Percentiles rank a stretch among this genome's conserved stretches.
These are phyloP conservation scores for Daldinia childiae DNA, from an alignment of 495 filamentous ascomycete genomes.

Conservation along the genomic window DNA sequence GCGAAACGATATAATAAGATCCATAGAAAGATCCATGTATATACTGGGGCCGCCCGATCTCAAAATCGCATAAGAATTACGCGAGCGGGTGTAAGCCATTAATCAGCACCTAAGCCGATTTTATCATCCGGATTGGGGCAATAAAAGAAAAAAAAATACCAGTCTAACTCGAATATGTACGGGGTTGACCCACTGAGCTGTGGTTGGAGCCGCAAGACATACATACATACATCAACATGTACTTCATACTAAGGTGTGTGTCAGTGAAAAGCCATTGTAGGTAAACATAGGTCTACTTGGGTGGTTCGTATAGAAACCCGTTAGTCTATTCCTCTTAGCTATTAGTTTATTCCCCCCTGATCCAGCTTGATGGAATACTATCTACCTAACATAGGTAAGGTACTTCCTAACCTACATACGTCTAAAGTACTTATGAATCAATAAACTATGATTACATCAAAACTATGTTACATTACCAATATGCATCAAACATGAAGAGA, in stretches of 20 bases:
- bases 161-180: conserved; percentile 3
- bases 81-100: conserved; percentile 35
- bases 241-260: neutral
- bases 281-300: neutral
- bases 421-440: conserved; percentile 13
- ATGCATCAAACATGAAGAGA: conserved; percentile 21
- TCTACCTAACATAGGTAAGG: neutral
- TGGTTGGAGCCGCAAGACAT: conserved; percentile 1
- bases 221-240: neutral
- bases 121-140: conserved; percentile 21
- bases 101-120: conserved; percentile 28
- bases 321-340: neutral
- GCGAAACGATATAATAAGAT: conserved; percentile 3
- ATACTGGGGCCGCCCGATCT: conserved; percentile 10
- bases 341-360: neutral
- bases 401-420: neutral
- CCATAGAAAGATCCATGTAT: conserved; percentile 15
- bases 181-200: conserved; percentile 5
- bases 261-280: neutral
- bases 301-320: neutral
- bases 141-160: neutral
- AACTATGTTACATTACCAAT: conserved; percentile 17
- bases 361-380: neutral
- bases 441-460: conserved; percentile 8
- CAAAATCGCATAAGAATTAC: conserved; percentile 35